These are phyloP conservation scores for Discostella stelligera DNA, from an alignment of 352 stramenopile species.

Conservation along the genomic window DNA sequence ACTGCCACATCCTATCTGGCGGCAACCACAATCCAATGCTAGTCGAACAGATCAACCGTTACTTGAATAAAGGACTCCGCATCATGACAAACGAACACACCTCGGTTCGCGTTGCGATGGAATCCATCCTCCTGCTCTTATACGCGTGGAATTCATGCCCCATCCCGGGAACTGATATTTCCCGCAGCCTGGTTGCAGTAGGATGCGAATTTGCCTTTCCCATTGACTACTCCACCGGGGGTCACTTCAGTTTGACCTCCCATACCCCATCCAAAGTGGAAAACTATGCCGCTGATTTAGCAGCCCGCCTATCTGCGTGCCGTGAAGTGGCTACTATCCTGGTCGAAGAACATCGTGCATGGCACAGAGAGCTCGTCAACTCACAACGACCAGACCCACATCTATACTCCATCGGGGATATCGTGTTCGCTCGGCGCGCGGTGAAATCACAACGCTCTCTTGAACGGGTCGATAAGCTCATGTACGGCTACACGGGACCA, in stretches of 20 bases:
- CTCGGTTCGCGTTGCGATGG: constrained; percentile 3
- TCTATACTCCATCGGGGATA: constrained; percentile 3
- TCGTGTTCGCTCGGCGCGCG: neutral
- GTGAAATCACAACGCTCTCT: neutral
- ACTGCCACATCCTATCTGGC: neutral
- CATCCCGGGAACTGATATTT: constrained; percentile 10
- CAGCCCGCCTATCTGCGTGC: constrained; percentile 3
- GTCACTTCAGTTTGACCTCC: constrained; percentile 2
- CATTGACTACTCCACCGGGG: constrained; percentile 9
- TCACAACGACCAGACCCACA: neutral
- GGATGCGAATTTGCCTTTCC: too few relatives aligned
- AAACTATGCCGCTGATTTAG: neutral
- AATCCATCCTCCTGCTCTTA: constrained; percentile 12
- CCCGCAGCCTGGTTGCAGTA: neutral
- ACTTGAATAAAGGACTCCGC: constrained; percentile 1
- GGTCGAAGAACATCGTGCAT: neutral
- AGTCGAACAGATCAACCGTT: constrained; percentile 16
- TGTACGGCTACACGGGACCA: constrained; percentile 10
- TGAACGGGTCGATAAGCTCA: constrained; percentile 11
- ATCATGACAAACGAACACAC: constrained; percentile 19
- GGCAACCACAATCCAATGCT: constrained; percentile 18
- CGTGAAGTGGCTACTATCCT: constrained; percentile 1
- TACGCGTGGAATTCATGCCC: constrained; percentile 14
- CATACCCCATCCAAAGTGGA: neutral
- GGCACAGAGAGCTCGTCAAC: constrained; percentile 1